Conservation (phyloP, 2,329 filamentous ascomycete species). For the Colletotrichum sp. region DNA sequence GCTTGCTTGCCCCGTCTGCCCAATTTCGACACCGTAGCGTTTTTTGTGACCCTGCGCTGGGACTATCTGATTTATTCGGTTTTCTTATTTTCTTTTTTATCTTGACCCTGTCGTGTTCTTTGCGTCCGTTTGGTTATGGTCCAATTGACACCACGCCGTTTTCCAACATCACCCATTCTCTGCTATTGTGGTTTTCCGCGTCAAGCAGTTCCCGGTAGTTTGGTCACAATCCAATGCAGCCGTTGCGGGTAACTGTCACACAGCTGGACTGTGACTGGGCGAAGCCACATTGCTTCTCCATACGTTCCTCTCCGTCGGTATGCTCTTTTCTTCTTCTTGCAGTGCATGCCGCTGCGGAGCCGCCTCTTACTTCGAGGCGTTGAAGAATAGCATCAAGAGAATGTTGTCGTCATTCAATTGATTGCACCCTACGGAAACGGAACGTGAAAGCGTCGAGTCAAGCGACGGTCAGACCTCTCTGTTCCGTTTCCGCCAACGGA, state of each 20-base stretch:
- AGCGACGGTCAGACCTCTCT: background rate
- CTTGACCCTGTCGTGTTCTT: background rate
- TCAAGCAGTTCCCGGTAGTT: background rate
- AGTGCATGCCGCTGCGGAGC: background rate
- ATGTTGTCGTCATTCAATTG: background rate
- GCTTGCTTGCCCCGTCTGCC: background rate
- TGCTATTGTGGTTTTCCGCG: background rate
- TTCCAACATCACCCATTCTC: background rate
- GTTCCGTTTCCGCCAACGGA: constrained; percentile 1
- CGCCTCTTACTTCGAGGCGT: background rate
- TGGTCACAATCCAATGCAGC: background rate
- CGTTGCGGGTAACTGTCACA: background rate
- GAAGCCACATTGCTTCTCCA: background rate
- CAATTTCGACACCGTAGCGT: background rate
- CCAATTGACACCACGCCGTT: background rate
- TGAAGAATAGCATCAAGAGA: background rate
- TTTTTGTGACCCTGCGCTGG: background rate
- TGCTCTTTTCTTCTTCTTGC: background rate
- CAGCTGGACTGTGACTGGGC: background rate
- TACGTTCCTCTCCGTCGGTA: background rate
- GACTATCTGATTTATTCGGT: background rate
- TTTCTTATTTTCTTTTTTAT: background rate
- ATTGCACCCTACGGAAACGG: background rate
- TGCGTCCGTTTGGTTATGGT: background rate
- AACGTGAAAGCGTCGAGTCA: background rate